These are phyloP conservation scores for Baeospora myosura DNA, from an alignment of 1,284 basidiomycete species.

Conservation along the genomic window DNA sequence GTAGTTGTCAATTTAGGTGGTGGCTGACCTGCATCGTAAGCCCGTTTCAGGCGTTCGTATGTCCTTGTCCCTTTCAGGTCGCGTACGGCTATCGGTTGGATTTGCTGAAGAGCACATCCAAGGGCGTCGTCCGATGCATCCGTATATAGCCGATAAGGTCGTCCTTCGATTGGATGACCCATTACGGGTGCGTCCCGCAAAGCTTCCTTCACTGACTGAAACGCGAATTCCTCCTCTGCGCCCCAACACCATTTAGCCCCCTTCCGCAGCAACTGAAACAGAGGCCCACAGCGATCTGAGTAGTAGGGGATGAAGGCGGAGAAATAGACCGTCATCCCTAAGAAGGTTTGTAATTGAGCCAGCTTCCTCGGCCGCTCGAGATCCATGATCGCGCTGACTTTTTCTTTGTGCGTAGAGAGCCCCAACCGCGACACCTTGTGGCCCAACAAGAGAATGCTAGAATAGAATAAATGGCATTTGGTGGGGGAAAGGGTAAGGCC, in stretches of 20 bases:
- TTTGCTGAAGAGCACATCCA: slow-evolving; percentile 2
- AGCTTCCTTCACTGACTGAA: neutral
- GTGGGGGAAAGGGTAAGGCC: too few species aligned
- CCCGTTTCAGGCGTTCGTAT: too few species aligned
- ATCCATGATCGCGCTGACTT: neutral
- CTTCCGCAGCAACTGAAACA: neutral
- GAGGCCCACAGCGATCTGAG: neutral
- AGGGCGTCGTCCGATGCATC: too few species aligned
- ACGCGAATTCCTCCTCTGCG: neutral
- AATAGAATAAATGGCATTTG: slow-evolving; percentile 1
- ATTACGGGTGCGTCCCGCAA: neutral
- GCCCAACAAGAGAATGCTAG: neutral
- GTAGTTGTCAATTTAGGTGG: too few species aligned
- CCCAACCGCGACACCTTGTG: neutral
- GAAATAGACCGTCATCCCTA: too few species aligned
- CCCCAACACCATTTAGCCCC: neutral
- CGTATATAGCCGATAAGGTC: neutral
- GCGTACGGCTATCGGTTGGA: neutral
- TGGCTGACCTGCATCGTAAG: too few species aligned
- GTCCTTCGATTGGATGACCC: neutral
- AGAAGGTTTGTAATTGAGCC: neutral
- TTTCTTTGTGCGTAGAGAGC: neutral
- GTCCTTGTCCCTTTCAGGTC: neutral
- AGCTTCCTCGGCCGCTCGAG: neutral
- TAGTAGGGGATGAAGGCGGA: neutral